These are phyloP conservation scores for Monosporascus cannonballus DNA, from an alignment of 2,329 filamentous ascomycete species.

Conservation along the genomic window DNA sequence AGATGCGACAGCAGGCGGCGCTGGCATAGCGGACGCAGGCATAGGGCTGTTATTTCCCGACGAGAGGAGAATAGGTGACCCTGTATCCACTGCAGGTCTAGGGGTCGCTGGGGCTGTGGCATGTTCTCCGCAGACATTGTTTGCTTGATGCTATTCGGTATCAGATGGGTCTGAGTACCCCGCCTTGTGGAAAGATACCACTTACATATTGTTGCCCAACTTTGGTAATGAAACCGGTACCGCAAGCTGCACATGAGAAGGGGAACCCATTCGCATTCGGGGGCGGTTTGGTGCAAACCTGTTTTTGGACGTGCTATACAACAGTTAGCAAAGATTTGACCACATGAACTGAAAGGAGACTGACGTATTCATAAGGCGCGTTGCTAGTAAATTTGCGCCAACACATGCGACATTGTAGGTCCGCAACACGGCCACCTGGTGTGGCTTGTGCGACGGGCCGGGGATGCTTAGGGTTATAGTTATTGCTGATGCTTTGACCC, in stretches of 20 bases:
- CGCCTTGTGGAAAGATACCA: background rate
- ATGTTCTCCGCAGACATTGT: conserved; percentile 41
- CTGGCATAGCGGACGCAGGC: background rate
- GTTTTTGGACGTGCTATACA: conserved; percentile 29
- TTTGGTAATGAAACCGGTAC: conserved; percentile 35
- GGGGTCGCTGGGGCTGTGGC: conserved; percentile 17
- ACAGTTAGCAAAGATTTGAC: conserved; percentile 1
- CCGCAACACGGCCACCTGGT: conserved; percentile 1
- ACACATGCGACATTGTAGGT: conserved; percentile 22
- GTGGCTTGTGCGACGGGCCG: background rate
- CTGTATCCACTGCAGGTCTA: conserved; percentile 4
- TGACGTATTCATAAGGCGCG: conserved; percentile 24
- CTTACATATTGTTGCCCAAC: conserved; percentile 37
- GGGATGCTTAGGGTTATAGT: too few species aligned
- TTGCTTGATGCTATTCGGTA: conserved; percentile 30
- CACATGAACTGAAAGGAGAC: conserved; percentile 3
- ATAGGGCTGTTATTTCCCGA: conserved; percentile 7
- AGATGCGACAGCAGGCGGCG: conserved; percentile 1
- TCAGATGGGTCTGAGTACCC: conserved; percentile 7
- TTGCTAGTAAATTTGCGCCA: conserved; percentile 21
- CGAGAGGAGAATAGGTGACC: conserved; percentile 7
- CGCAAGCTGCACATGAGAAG: conserved; percentile 40
- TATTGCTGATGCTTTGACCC: background rate
- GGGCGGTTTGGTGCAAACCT: conserved; percentile 25
- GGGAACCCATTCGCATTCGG: conserved; percentile 21